Percentiles rank a stretch among this genome's conserved stretches.
These are phyloP conservation scores for Hanseniaspora lindneri DNA, from an alignment of 805 yeast species.

Conservation along the genomic window DNA sequence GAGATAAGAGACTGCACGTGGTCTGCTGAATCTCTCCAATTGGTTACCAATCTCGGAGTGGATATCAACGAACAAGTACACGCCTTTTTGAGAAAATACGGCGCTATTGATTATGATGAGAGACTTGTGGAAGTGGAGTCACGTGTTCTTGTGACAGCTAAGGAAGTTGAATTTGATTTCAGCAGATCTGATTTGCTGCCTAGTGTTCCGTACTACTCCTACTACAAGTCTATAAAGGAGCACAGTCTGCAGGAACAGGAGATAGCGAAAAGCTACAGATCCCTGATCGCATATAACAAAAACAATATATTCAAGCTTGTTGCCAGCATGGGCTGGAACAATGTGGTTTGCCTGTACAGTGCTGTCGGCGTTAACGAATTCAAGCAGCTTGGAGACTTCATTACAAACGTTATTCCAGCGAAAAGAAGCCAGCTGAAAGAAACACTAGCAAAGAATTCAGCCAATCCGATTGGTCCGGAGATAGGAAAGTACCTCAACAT, in stretches of 20 bases:
- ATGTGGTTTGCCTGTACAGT: background rate
- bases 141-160: background rate
- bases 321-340: background rate
- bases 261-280: background rate
- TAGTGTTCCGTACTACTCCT: background rate
- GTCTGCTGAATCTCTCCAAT: background rate
- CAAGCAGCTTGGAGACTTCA: background rate
- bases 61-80: background rate
- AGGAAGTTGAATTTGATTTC: background rate
- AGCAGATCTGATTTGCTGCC: background rate
- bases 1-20: background rate
- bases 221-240: background rate
- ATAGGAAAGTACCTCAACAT: background rate
- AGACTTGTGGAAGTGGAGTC: background rate
- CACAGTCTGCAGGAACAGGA: background rate
- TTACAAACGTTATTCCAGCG: background rate
- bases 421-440: background rate
- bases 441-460: background rate
- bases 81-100: background rate
- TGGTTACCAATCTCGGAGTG: background rate
- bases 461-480: background rate
- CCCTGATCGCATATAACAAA: background rate
- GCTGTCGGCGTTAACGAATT: background rate
- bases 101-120: background rate
- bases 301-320: slow-evolving; percentile 5